A percentile compares a stretch with the other conserved stretches of the same genome.
phyloP scores from a whole-genome alignment of 1,284 basidiomycete genomes.

The Puccinia horiana region DNA sequence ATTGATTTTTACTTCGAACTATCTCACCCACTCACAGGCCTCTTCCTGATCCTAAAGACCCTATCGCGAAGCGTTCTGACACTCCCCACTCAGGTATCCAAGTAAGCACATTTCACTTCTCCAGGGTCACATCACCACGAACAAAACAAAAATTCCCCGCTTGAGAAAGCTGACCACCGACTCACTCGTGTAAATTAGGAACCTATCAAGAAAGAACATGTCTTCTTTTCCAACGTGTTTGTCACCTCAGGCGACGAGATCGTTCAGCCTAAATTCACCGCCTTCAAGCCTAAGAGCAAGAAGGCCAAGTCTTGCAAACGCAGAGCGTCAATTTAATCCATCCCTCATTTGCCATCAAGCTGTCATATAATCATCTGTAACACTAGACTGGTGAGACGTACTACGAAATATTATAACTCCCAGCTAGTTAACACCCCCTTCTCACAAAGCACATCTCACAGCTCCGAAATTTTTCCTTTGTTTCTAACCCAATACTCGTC shows the following conservation, averaged over 20 bases:
- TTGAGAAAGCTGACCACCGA: background rate
- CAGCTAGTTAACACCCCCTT: no score
- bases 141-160: background rate
- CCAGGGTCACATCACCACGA: background rate
- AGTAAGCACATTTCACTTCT: background rate
- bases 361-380: no score
- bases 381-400: no score
- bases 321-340: no score
- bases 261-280: background rate
- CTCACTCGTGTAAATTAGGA: background rate
- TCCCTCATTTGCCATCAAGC: no score
- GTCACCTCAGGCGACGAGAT: background rate
- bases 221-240: constrained; percentile 2
- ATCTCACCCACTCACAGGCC: background rate
- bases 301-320: background rate
- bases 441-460: no score
- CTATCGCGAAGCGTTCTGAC: background rate
- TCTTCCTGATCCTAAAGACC: background rate
- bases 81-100: constrained; percentile 21
- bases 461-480: no score
- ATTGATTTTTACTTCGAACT: background rate
- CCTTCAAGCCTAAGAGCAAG: background rate
- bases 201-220: background rate
- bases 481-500: no score
- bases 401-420: no score